A percentile compares a stretch with the other conserved stretches of the same genome.
Conservation (phyloP, 495 filamentous ascomycete species). For the Alectoria sarmentosa region DNA sequence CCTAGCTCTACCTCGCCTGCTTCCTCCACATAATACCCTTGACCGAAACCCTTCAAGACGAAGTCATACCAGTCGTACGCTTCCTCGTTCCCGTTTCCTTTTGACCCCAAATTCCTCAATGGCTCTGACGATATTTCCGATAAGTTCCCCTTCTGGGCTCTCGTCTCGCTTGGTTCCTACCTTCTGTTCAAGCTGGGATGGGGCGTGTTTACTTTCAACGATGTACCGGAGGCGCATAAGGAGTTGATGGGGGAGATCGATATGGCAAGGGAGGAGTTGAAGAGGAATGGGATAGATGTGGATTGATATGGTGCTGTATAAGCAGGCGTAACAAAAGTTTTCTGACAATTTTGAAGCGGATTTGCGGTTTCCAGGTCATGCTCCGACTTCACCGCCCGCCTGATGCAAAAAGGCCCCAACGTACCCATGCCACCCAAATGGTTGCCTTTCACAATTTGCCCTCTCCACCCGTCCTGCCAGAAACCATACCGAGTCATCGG, state of each 20-base stretch:
- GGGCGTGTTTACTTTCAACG: constrained; percentile 92
- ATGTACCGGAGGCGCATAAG: constrained; percentile 83
- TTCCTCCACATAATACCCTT: constrained; percentile 82
- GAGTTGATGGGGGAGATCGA: constrained; percentile 70
- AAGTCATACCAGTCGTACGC: constrained; percentile 49
- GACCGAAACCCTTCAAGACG: constrained; percentile 52
- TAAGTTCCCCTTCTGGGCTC: constrained; percentile 90
- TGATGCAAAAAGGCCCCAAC: too few relatives aligned
- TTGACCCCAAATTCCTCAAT: too few relatives aligned
- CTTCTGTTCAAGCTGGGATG: constrained; percentile 84
- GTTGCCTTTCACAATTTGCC: too few relatives aligned
- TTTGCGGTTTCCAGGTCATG: neutral
- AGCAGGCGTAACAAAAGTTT: neutral
- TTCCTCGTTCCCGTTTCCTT: constrained; percentile 75
- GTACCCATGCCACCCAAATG: neutral
- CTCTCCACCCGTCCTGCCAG: neutral
- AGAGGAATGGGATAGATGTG: constrained; percentile 42
- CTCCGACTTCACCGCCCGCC: neutral
- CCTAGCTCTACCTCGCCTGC: constrained; percentile 77
- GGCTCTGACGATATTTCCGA: too few relatives aligned
- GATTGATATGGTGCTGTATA: constrained; percentile 30
- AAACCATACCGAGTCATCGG: neutral
- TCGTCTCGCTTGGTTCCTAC: constrained; percentile 90
- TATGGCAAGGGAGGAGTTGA: constrained; percentile 44
- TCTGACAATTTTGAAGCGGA: neutral